Conservation (phyloP, 345 rosid genomes). For the Bruguiera sexangula region DNA sequence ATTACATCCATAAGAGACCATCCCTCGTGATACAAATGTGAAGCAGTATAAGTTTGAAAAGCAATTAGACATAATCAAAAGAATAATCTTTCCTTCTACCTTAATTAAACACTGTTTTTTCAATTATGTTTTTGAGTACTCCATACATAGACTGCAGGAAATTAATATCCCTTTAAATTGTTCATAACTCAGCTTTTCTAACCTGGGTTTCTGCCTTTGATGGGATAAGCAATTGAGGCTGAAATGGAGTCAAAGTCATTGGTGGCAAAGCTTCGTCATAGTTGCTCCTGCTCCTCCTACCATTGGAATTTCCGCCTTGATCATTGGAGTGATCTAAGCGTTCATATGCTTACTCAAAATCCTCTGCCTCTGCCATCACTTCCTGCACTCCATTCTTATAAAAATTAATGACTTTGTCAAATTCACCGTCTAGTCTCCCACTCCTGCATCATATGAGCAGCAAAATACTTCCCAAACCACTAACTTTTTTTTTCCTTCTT, state of each 20-base stretch:
- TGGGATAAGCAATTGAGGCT: slow-evolving; percentile 28
- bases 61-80: background rate
- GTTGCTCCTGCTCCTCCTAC: slow-evolving; percentile 12
- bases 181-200: background rate
- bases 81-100: too few relatives aligned
- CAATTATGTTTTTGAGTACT: background rate
- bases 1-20: slow-evolving; percentile 22
- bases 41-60: background rate
- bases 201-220: slow-evolving; percentile 23
- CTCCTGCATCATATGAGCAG: too few relatives aligned
- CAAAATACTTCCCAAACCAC: too few relatives aligned
- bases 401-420: too few relatives aligned
- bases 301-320: slow-evolving; percentile 53
- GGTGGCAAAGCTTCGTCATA: slow-evolving; percentile 15
- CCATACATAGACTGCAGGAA: background rate
- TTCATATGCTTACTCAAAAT: slow-evolving; percentile 63
- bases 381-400: slow-evolving; percentile 48
- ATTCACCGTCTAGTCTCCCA: too few relatives aligned
- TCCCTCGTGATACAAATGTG: slow-evolving; percentile 2
- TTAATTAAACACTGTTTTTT: too few relatives aligned
- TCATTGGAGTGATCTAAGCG: slow-evolving; percentile 64
- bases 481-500: too few relatives aligned
- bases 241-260: slow-evolving; percentile 9
- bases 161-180: too few relatives aligned
- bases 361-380: slow-evolving; percentile 61